Conservation (phyloP, 2,329 filamentous ascomycete species). For the Pleurostoma richardsiae region DNA sequence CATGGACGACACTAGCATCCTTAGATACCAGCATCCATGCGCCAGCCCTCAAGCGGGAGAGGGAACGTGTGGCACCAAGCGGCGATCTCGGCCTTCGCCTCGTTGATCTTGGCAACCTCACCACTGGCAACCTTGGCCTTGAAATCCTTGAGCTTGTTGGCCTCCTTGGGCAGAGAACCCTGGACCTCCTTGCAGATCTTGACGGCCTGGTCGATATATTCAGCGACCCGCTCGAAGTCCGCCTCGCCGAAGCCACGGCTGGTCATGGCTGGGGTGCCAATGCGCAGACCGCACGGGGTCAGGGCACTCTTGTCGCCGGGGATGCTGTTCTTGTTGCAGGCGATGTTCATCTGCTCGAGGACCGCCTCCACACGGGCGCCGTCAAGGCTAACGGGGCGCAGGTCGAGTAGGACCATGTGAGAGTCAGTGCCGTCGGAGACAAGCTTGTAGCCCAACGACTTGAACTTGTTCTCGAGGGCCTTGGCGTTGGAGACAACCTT, state of each 20-base stretch:
- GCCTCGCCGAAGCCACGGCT: slow-evolving; percentile 87
- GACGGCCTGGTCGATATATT: slow-evolving; percentile 85
- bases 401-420: slow-evolving; percentile 93
- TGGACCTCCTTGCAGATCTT: slow-evolving; percentile 89
- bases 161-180: slow-evolving; percentile 81
- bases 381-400: slow-evolving; percentile 81
- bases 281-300: slow-evolving; percentile 89
- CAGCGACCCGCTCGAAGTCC: slow-evolving; percentile 86
- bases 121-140: slow-evolving; percentile 82
- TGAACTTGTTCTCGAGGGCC: slow-evolving; percentile 78
- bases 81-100: slow-evolving; percentile 83
- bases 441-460: slow-evolving; percentile 86
- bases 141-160: slow-evolving; percentile 99
- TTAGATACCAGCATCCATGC: slow-evolving; percentile 55
- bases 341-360: slow-evolving; percentile 96
- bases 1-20: slow-evolving; percentile 1
- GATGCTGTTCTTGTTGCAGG: slow-evolving; percentile 99
- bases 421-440: slow-evolving; percentile 95
- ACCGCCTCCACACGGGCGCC: slow-evolving; percentile 94
- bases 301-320: slow-evolving; percentile 96
- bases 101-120: slow-evolving; percentile 74
- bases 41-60: slow-evolving; percentile 76
- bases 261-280: slow-evolving; percentile 97
- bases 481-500: slow-evolving; percentile 92
- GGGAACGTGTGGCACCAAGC: slow-evolving; percentile 87